Conservation (phyloP, 1,284 basidiomycete genomes). For the Moesziomyces sp. region DNA sequence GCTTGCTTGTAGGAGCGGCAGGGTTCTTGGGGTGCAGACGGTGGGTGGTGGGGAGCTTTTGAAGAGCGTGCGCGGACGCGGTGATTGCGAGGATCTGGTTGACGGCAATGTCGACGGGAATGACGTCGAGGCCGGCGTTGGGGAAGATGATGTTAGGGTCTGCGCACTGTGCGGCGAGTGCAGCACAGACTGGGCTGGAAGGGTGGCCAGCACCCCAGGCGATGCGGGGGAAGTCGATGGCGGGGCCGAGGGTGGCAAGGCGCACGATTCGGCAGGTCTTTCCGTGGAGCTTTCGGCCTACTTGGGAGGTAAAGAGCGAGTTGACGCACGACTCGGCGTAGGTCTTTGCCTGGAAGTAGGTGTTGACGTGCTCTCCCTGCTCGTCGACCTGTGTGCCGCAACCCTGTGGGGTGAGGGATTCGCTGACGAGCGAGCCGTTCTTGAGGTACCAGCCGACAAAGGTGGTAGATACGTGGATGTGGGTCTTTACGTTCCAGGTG, state of each 20-base stretch:
- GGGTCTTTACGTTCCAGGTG: constrained; percentile 49
- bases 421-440: constrained; percentile 44
- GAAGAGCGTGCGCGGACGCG: constrained; percentile 38
- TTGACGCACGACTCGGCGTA: constrained; percentile 47
- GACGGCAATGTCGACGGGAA: constrained; percentile 46
- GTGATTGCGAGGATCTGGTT: constrained; percentile 50
- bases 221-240: constrained; percentile 40
- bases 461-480: constrained; percentile 51
- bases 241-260: constrained; percentile 43
- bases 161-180: constrained; percentile 24
- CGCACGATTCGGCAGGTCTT: constrained; percentile 48
- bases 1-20: constrained; percentile 24
- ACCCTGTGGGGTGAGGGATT: constrained; percentile 32
- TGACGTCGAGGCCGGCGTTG: constrained; percentile 43
- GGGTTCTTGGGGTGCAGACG: constrained; percentile 46
- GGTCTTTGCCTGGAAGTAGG: constrained; percentile 53
- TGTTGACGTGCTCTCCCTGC: constrained; percentile 45
- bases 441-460: constrained; percentile 50
- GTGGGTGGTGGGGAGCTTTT: constrained; percentile 38
- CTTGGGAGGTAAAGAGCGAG: constrained; percentile 45
- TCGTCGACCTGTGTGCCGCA: constrained; percentile 34
- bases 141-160: constrained; percentile 33
- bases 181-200: constrained; percentile 47
- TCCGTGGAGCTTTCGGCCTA: constrained; percentile 41
- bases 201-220: constrained; percentile 51